Evolutionary conservation across 768 basidiomycete species (phyloP).

Genomic region (Rhodocollybia butyracea): DNA sequence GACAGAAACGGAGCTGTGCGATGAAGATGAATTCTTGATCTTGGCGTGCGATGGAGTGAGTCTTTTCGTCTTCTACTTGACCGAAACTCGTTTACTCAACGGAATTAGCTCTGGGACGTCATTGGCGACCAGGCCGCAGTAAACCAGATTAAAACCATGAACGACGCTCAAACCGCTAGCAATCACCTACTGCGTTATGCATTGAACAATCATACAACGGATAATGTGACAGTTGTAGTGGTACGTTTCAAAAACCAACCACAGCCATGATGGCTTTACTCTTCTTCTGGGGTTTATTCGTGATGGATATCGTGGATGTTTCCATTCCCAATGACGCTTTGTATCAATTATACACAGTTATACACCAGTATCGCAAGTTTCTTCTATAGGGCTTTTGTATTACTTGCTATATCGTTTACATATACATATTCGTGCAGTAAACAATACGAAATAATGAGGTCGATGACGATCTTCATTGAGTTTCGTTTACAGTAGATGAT

Average conservation of each 20-base stretch:
- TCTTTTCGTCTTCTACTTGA: slow-evolving; percentile 14
- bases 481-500: too few relatives aligned
- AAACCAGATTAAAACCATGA: slow-evolving; percentile 69
- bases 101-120: slow-evolving; percentile 99
- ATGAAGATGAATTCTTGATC: slow-evolving; percentile 92
- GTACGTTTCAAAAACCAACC: slow-evolving; percentile 71
- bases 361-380: too few relatives aligned
- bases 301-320: too few relatives aligned
- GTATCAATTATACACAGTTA: too few relatives aligned
- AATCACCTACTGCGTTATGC: slow-evolving; percentile 77
- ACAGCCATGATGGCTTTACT: too few relatives aligned
- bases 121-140: slow-evolving; percentile 87
- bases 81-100: slow-evolving; percentile 11
- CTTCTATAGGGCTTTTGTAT: too few relatives aligned
- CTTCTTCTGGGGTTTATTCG: too few relatives aligned
- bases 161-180: slow-evolving; percentile 83
- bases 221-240: slow-evolving; percentile 92
- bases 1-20: slow-evolving; percentile 90
- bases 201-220: slow-evolving; percentile 83
- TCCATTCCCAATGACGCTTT: too few relatives aligned
- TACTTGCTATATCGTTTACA: too few relatives aligned
- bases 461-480: too few relatives aligned
- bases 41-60: slow-evolving; percentile 97
- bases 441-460: too few relatives aligned
- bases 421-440: too few relatives aligned